phyloP scores from a whole-genome alignment of 139 green algal genomes.

The Micractinium sp. region DNA sequence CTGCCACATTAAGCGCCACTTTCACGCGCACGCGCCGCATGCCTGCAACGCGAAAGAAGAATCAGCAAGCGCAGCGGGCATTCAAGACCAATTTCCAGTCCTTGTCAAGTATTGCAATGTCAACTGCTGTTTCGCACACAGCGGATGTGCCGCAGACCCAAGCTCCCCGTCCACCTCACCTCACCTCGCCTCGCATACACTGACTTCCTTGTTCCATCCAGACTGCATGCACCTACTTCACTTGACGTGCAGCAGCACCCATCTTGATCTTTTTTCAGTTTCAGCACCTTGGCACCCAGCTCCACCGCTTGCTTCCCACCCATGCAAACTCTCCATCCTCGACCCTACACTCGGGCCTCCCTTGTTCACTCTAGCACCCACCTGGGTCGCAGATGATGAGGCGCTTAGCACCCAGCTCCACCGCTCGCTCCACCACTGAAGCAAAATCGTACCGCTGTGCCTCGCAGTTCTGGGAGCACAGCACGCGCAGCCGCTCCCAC shows the following conservation, averaged over 20 bases:
- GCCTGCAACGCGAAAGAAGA: not conserved
- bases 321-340: constrained; percentile 43
- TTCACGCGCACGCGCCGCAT: constrained; percentile 38
- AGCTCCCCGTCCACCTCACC: no score
- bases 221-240: not conserved
- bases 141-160: no score
- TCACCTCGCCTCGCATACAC: no score
- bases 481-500: constrained; percentile 32
- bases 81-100: no score
- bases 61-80: no score
- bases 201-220: no score
- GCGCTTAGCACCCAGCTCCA: constrained; percentile 46
- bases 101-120: no score
- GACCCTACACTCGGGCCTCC: no score
- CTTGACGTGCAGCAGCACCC: no score
- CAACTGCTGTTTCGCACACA: no score
- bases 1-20: constrained; percentile 57
- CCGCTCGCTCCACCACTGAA: constrained; percentile 29
- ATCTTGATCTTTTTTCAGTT: not conserved
- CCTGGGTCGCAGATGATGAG: constrained; percentile 55
- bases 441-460: constrained; percentile 45
- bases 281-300: constrained; percentile 40
- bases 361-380: not conserved
- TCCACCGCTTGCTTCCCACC: constrained; percentile 19
- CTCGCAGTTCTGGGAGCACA: constrained; percentile 48